A percentile compares a stretch with the other conserved stretches of the same genome.
Conservation (phyloP, 331 rosid genomes). For the Acacia concinna region DNA sequence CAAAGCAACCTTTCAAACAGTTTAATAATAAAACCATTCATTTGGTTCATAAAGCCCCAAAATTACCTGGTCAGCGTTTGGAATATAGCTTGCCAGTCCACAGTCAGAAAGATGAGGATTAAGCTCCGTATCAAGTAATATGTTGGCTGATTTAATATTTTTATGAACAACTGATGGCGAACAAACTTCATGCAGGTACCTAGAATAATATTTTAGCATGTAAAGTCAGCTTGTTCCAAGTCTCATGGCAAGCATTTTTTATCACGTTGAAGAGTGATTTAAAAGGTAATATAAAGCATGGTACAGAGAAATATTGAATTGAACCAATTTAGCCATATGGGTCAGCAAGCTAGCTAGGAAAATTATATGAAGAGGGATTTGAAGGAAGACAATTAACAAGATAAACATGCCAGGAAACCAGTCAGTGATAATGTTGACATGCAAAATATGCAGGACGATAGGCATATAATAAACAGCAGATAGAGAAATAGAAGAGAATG, state of each 20-base stretch:
- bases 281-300: background rate
- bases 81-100: constrained; percentile 77
- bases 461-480: background rate
- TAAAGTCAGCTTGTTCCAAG: constrained; percentile 10
- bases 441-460: background rate
- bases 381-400: background rate
- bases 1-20: constrained; percentile 11
- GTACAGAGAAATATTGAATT: background rate
- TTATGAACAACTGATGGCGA: constrained; percentile 89
- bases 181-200: constrained; percentile 97
- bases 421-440: background rate
- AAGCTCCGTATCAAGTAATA: constrained; percentile 81
- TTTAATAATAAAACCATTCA: constrained; percentile 6
- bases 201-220: constrained; percentile 37
- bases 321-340: background rate
- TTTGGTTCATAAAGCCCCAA: constrained; percentile 14
- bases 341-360: background rate
- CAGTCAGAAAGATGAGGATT: constrained; percentile 96
- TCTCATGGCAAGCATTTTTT: constrained; percentile 16
- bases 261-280: background rate
- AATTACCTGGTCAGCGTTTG: constrained; percentile 73
- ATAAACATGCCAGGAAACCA: background rate
- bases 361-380: background rate
- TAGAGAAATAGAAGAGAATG: constrained; percentile 1
- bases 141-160: constrained; percentile 85